These are phyloP conservation scores for Suillus plorans DNA, from an alignment of 768 basidiomycete genomes.

Conservation along the genomic window DNA sequence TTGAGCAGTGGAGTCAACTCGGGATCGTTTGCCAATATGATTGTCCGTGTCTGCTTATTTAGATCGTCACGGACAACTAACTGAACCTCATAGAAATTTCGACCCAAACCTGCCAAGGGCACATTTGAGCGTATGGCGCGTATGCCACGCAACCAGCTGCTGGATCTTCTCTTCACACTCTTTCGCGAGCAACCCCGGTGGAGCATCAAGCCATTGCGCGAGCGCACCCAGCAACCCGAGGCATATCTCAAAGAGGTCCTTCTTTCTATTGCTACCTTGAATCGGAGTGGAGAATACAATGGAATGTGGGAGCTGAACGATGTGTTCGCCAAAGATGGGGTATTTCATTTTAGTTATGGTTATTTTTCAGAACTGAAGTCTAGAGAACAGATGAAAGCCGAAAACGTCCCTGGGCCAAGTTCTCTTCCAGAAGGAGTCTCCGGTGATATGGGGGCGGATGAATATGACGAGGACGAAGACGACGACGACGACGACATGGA, in stretches of 20 bases:
- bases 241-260: slow-evolving; percentile 84
- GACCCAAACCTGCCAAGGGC: slow-evolving; percentile 65
- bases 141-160: slow-evolving; percentile 83
- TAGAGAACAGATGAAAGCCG: slow-evolving; percentile 41
- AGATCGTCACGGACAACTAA: not conserved
- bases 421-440: slow-evolving; percentile 14
- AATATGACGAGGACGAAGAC: slow-evolving; percentile 44
- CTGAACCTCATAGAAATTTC: slow-evolving; percentile 48
- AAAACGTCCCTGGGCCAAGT: slow-evolving; percentile 44
- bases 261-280: slow-evolving; percentile 69
- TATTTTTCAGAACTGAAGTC: slow-evolving; percentile 7
- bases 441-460: slow-evolving; percentile 38
- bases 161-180: slow-evolving; percentile 76
- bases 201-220: slow-evolving; percentile 74
- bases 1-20: slow-evolving; percentile 73
- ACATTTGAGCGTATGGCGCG: slow-evolving; percentile 89
- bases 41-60: slow-evolving; percentile 46
- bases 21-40: slow-evolving; percentile 60
- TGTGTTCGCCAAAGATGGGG: slow-evolving; percentile 65
- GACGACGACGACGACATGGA: slow-evolving; percentile 67
- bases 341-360: slow-evolving; percentile 29
- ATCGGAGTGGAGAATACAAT: slow-evolving; percentile 78
- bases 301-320: slow-evolving; percentile 81
- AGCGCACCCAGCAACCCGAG: slow-evolving; percentile 84
- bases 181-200: slow-evolving; percentile 83